Evolutionary conservation across 2,329 filamentous ascomycete genomes (phyloP).

Genomic region (Paramyrothecium sp.): DNA sequence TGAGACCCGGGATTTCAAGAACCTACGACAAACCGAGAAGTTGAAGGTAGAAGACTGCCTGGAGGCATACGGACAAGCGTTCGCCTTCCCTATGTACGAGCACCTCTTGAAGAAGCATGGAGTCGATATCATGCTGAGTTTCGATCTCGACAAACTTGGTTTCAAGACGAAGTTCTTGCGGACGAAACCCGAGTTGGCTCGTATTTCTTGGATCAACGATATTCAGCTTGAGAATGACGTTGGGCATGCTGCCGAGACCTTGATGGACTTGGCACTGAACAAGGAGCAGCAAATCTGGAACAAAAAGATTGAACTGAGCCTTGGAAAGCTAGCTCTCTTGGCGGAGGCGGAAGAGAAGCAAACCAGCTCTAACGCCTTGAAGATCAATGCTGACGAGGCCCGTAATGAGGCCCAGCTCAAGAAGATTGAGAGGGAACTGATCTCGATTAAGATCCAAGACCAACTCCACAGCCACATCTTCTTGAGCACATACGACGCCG

Average conservation of each 20-base stretch:
- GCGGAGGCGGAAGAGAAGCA: conserved; percentile 50
- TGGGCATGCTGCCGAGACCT: conserved; percentile 66
- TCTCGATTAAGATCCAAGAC: conserved; percentile 77
- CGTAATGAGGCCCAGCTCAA: conserved; percentile 42
- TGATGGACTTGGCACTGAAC: conserved; percentile 67
- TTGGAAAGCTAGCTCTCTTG: conserved; percentile 79
- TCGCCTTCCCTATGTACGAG: conserved; percentile 77
- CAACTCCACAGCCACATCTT: conserved; percentile 69
- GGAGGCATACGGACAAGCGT: conserved; percentile 61
- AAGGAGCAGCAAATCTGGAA: conserved; percentile 83
- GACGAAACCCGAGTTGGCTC: conserved; percentile 67
- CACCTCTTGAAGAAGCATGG: conserved; percentile 69
- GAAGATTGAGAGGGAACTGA: conserved; percentile 61
- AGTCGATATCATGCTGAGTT: conserved; percentile 67
- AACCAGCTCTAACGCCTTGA: conserved; percentile 31
- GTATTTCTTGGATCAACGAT: conserved; percentile 94
- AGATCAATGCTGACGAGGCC: conserved; percentile 32
- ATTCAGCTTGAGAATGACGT: conserved; percentile 75
- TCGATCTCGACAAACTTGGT: conserved; percentile 64
- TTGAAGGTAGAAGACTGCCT: conserved; percentile 54
- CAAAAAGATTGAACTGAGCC: conserved; percentile 87
- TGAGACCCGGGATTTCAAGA: conserved; percentile 26
- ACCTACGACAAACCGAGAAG: conserved; percentile 39
- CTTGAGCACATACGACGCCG: conserved; percentile 65
- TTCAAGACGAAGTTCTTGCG: conserved; percentile 79